phyloP scores from a whole-genome alignment of 1,284 basidiomycete genomes.

The Fistulinella staudtii region DNA sequence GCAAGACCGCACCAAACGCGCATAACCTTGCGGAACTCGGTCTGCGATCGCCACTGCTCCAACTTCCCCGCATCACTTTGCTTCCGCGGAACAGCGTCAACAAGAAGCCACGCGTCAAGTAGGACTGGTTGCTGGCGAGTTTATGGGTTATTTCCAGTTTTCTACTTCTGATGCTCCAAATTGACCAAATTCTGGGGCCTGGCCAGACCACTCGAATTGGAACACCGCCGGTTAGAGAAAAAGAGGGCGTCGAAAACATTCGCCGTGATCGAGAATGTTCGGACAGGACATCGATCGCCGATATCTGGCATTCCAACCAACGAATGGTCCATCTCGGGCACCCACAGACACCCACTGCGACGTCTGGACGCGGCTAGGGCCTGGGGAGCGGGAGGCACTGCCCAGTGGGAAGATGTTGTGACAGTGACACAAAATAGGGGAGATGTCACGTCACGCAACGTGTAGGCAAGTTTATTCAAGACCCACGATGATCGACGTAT shows the following conservation, averaged over 20 bases:
- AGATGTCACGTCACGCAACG: slow-evolving; percentile 25
- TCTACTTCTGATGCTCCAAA: neutral
- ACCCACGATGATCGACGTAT: slow-evolving; percentile 24
- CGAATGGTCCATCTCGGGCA: slow-evolving; percentile 8
- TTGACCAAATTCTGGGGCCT: neutral
- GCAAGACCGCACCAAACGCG: slow-evolving; percentile 30
- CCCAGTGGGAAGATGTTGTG: slow-evolving; percentile 22
- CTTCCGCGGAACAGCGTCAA: slow-evolving; percentile 14
- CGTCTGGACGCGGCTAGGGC: neutral
- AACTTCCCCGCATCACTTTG: slow-evolving; percentile 14
- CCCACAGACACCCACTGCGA: neutral
- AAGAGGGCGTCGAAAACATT: neutral
- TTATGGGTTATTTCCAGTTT: too few relatives aligned
- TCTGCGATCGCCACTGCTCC: slow-evolving; percentile 15
- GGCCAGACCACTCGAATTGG: slow-evolving; percentile 12
- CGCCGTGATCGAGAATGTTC: neutral
- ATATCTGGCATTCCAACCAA: neutral
- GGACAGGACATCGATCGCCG: neutral
- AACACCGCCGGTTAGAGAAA: slow-evolving; percentile 7
- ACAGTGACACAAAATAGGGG: slow-evolving; percentile 32
- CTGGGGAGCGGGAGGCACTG: slow-evolving; percentile 3
- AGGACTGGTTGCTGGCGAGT: too few relatives aligned
- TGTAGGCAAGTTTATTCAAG: slow-evolving; percentile 31
- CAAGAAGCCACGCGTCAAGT: slow-evolving; percentile 1
- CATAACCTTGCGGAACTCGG: slow-evolving; percentile 14